Percentiles rank a stretch among this genome's conserved stretches.
phyloP scores from a whole-genome alignment of 2,329 filamentous ascomycete species.

The Monilinia vaccinii-corymbosi region DNA sequence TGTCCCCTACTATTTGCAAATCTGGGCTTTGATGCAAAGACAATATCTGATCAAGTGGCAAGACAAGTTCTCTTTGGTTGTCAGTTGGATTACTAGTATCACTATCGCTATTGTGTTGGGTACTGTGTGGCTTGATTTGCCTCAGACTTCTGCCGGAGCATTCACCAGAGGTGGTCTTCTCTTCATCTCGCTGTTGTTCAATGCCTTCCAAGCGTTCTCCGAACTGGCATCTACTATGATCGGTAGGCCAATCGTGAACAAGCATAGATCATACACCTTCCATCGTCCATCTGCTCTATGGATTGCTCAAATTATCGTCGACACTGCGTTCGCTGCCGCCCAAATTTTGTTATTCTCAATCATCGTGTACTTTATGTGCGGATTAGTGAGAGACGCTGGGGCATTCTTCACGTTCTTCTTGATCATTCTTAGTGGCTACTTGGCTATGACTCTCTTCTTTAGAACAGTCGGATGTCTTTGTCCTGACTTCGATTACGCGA shows the following conservation, averaged over 20 bases:
- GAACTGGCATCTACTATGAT: conserved; percentile 70
- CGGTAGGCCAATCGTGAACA: conserved; percentile 69
- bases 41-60: conserved; percentile 83
- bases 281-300: conserved; percentile 74
- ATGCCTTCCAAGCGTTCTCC: conserved; percentile 77
- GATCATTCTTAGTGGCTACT: conserved; percentile 58
- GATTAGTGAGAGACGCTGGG: conserved; percentile 57
- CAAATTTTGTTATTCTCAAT: conserved; percentile 66
- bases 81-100: conserved; percentile 64
- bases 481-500: conserved; percentile 76
- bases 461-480: conserved; percentile 65
- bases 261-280: conserved; percentile 76
- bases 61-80: conserved; percentile 66
- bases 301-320: conserved; percentile 75
- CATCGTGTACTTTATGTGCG: conserved; percentile 74
- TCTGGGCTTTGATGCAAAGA: conserved; percentile 75
- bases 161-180: conserved; percentile 76
- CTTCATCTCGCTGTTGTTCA: conserved; percentile 74
- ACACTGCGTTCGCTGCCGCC: conserved; percentile 60
- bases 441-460: conserved; percentile 71
- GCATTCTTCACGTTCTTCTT: conserved; percentile 73
- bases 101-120: conserved; percentile 71
- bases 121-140: conserved; percentile 67
- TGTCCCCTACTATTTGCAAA: conserved; percentile 72
- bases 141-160: conserved; percentile 54